A percentile compares a stretch with the other conserved stretches of the same genome.
These are phyloP conservation scores for Aspergillus homomorphus DNA, from an alignment of 495 filamentous ascomycete species.

Conservation along the genomic window DNA sequence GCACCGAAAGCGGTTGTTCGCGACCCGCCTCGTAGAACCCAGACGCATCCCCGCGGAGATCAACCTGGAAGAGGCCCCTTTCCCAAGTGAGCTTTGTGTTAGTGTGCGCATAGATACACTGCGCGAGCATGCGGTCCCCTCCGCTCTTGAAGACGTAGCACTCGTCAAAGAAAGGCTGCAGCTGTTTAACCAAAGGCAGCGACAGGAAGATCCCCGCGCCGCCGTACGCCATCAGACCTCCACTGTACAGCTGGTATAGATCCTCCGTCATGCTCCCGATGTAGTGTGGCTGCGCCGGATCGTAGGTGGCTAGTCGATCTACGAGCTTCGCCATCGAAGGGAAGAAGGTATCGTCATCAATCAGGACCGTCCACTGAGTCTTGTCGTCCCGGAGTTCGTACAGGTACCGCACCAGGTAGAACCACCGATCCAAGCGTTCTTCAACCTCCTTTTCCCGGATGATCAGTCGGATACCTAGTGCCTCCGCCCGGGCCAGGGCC, in stretches of 20 bases:
- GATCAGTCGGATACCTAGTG: conserved; percentile 47
- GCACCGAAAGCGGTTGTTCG: conserved; percentile 49
- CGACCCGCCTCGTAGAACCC: conserved; percentile 57
- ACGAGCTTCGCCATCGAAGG: conserved; percentile 49
- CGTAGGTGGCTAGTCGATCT: conserved; percentile 41
- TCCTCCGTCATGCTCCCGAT: conserved; percentile 56
- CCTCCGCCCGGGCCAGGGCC: conserved; percentile 34
- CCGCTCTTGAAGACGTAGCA: conserved; percentile 38
- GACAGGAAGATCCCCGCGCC: conserved; percentile 61
- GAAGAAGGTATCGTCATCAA: conserved; percentile 73
- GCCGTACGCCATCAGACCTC: conserved; percentile 51
- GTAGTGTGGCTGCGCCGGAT: conserved; percentile 47
- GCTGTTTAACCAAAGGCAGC: conserved; percentile 38
- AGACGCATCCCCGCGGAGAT: conserved; percentile 47
- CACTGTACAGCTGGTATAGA: conserved; percentile 43
- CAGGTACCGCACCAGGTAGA: conserved; percentile 47
- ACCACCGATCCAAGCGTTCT: conserved; percentile 53
- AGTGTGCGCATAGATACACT: conserved; percentile 53
- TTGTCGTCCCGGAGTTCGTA: conserved; percentile 24
- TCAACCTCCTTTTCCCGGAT: conserved; percentile 44
- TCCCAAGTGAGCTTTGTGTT: conserved; percentile 48
- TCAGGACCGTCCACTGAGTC: conserved; percentile 52
- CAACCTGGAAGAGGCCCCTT: conserved; percentile 50
- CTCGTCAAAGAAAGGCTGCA: conserved; percentile 34
- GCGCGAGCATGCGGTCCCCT: conserved; percentile 46